Evolutionary conservation across 805 yeast species (phyloP).

Genomic region (Kodamaea restingae): DNA sequence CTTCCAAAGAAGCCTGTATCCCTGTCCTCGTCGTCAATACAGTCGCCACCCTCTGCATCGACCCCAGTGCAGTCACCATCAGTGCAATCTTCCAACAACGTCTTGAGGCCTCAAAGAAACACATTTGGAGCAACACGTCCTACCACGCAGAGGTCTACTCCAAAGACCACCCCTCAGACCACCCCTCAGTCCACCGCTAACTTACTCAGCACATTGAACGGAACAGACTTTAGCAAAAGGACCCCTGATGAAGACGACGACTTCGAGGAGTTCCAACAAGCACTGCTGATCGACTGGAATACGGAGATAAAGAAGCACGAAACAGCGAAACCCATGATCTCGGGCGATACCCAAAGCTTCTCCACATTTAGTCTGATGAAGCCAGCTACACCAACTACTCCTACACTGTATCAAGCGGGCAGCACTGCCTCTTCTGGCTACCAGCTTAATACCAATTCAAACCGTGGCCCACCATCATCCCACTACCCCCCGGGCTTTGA

Average conservation of each 20-base stretch:
- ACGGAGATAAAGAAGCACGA: constrained; percentile 9
- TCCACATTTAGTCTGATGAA: too few species aligned
- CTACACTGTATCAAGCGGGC: too few species aligned
- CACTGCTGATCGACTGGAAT: constrained; percentile 16
- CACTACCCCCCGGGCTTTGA: constrained; percentile 34
- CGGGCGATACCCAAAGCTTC: too few species aligned
- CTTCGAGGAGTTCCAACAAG: constrained; percentile 26
- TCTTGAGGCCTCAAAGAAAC: too few species aligned
- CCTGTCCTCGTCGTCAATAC: too few species aligned
- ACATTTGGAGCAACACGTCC: constrained; percentile 11
- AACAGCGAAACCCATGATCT: too few species aligned
- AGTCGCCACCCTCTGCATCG: too few species aligned
- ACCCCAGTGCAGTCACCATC: too few species aligned
- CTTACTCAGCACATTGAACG: constrained; percentile 23
- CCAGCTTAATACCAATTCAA: not conserved
- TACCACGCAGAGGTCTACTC: constrained; percentile 22
- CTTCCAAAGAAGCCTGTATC: too few species aligned
- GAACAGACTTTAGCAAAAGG: constrained; percentile 15
- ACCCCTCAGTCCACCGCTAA: constrained; percentile 16
- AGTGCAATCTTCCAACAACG: too few species aligned
- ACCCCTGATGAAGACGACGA: constrained; percentile 19
- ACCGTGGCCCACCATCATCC: constrained; percentile 1
- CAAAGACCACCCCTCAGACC: constrained; percentile 14
- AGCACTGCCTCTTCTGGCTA: not conserved
- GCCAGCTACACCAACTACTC: too few species aligned